Percentiles rank a stretch among this genome's conserved stretches.
These are phyloP conservation scores for Bimuria novae-zelandiae DNA, from an alignment of 2,329 filamentous ascomycete species.

Conservation along the genomic window DNA sequence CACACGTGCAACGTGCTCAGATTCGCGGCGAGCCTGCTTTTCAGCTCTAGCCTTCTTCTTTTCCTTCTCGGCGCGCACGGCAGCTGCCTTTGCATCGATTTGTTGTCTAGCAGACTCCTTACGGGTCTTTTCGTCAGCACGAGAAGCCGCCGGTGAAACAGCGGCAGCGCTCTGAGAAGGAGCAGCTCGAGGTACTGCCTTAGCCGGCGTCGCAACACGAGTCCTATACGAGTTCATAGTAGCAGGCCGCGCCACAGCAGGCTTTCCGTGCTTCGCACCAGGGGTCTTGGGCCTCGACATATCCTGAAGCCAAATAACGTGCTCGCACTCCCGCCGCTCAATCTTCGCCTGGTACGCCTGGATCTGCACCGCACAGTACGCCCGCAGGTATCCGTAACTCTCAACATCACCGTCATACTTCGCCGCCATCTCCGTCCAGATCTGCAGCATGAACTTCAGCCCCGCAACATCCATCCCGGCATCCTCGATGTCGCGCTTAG, in stretches of 20 bases:
- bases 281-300: constrained; percentile 14
- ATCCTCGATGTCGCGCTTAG: constrained; percentile 18
- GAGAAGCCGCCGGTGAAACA: constrained; percentile 6
- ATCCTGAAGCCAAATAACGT: constrained; percentile 15
- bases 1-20: constrained; percentile 18
- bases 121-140: constrained; percentile 13
- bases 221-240: background rate
- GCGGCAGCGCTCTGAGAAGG: background rate
- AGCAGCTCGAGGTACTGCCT: background rate
- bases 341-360: constrained; percentile 25
- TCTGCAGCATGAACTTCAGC: constrained; percentile 16
- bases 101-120: constrained; percentile 15
- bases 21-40: constrained; percentile 8
- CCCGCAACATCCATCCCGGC: constrained; percentile 7
- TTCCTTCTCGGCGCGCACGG: constrained; percentile 18
- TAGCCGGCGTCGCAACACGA: background rate
- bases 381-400: constrained; percentile 5
- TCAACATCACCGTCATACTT: constrained; percentile 13
- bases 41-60: constrained; percentile 8
- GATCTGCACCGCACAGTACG: constrained; percentile 17
- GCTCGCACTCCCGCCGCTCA: constrained; percentile 10
- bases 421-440: constrained; percentile 20
- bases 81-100: constrained; percentile 16
- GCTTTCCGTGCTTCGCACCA: background rate
- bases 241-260: background rate